Conservation (phyloP, 345 rosid genomes). For the Erodium maritimum region DNA sequence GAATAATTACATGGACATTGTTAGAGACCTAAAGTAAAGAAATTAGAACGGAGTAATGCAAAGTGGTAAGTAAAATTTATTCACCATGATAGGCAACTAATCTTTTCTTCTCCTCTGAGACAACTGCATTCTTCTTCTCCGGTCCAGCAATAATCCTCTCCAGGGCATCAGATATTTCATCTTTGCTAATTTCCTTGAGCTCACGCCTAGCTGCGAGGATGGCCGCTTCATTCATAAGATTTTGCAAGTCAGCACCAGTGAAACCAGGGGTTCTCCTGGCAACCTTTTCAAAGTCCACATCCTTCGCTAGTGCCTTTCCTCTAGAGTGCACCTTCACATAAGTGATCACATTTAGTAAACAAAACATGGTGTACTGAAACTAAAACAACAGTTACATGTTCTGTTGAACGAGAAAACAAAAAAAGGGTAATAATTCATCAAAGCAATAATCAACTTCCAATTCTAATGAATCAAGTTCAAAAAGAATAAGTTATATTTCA, state of each 20-base stretch:
- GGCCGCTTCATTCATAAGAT: conserved; percentile 95
- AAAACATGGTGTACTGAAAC: not conserved
- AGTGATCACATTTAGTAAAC: not conserved
- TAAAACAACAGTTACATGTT: no score
- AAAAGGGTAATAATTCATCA: no score
- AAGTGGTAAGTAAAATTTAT: not conserved
- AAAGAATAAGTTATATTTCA: no score
- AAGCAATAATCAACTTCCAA: no score
- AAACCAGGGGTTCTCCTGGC: conserved; percentile 94
- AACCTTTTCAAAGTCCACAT: conserved; percentile 88
- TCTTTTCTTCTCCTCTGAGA: conserved; percentile 83
- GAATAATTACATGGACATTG: conserved; percentile 1
- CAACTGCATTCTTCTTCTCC: conserved; percentile 95
- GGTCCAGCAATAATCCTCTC: conserved; percentile 99
- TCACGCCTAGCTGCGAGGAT: conserved; percentile 95
- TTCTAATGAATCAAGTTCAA: no score
- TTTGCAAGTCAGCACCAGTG: conserved; percentile 92
- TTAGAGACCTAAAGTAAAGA: conserved; percentile 4
- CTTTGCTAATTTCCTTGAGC: conserved; percentile 95
- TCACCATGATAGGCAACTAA: conserved; percentile 90
- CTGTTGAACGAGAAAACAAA: no score
- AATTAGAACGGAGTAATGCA: not conserved
- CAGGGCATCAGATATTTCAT: conserved; percentile 90
- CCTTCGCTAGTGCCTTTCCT: conserved; percentile 92
- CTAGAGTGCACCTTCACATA: conserved; percentile 75